Conservation (phyloP, 139 green algal genomes). For the Picochlorum costavermella region DNA sequence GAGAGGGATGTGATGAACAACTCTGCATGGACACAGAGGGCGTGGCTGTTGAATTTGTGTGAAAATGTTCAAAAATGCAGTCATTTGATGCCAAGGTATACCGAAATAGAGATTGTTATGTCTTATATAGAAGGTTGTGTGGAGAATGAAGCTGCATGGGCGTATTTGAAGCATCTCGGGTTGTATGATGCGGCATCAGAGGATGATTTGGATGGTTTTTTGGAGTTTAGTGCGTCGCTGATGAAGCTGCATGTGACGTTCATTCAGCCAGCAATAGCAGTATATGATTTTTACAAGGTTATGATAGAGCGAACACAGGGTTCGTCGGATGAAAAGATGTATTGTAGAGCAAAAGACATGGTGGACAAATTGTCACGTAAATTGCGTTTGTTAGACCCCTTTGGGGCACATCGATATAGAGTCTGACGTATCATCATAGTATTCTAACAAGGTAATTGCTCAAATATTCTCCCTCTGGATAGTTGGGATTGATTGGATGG, state of each 20-base stretch:
- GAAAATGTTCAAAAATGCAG: too few species aligned
- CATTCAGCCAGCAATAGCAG: too few species aligned
- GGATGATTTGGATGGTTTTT: neutral
- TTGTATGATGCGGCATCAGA: neutral
- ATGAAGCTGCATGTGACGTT: too few species aligned
- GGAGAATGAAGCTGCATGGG: conserved; percentile 62
- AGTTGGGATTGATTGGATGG: conserved; percentile 61
- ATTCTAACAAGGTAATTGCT: conserved; percentile 59
- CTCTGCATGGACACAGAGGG: conserved; percentile 76
- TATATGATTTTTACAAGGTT: too few species aligned
- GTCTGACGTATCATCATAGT: conserved; percentile 19
- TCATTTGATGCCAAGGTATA: neutral
- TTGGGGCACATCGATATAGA: too few species aligned
- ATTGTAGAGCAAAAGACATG: neutral
- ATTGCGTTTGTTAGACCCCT: too few species aligned
- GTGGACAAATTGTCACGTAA: conserved; percentile 6
- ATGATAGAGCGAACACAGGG: too few species aligned
- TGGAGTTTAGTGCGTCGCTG: too few species aligned
- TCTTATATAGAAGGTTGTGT: conserved; percentile 29
- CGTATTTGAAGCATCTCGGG: conserved; percentile 39
- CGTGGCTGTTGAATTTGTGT: conserved; percentile 14
- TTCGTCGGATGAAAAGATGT: too few species aligned
- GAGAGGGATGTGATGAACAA: conserved; percentile 76
- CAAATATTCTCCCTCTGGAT: conserved; percentile 79
- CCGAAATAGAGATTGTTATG: conserved; percentile 39